These are phyloP conservation scores for Ustilago esculenta DNA, from an alignment of 1,284 basidiomycete genomes.

Conservation along the genomic window DNA sequence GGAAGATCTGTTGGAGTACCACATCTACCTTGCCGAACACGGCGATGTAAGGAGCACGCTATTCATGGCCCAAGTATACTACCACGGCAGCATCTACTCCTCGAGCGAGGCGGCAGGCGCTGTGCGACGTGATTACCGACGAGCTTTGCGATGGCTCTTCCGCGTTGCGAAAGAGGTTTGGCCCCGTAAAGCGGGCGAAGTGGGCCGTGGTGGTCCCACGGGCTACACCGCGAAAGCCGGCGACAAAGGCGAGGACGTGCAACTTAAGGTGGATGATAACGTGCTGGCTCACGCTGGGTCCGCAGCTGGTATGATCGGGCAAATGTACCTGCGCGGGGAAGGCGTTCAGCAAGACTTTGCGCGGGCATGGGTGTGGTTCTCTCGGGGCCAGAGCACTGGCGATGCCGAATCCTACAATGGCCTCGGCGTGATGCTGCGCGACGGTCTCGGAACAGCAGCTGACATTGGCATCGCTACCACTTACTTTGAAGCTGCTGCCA, in stretches of 20 bases:
- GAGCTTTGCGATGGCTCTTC: conserved; percentile 47
- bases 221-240: conserved; percentile 40
- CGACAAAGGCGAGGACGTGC: conserved; percentile 49
- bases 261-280: conserved; percentile 46
- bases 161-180: conserved; percentile 54
- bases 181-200: conserved; percentile 54
- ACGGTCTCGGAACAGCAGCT: conserved; percentile 77
- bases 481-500: conserved; percentile 83
- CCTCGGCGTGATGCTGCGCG: conserved; percentile 88
- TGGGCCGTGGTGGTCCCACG: conserved; percentile 46
- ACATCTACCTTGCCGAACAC: conserved; percentile 57
- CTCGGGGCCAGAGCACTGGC: conserved; percentile 76
- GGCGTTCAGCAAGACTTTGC: conserved; percentile 81
- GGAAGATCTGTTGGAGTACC: conserved; percentile 82
- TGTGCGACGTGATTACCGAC: conserved; percentile 52
- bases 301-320: conserved; percentile 73
- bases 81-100: conserved; percentile 61
- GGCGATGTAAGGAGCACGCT: conserved; percentile 47
- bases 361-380: conserved; percentile 91
- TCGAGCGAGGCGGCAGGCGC: conserved; percentile 58
- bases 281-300: conserved; percentile 31
- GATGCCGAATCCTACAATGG: conserved; percentile 89
- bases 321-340: conserved; percentile 94
- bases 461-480: conserved; percentile 72
- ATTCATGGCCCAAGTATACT: conserved; percentile 57